Evolutionary conservation across 495 filamentous ascomycete species (phyloP).

Genomic region (Haplographium delicatum): DNA sequence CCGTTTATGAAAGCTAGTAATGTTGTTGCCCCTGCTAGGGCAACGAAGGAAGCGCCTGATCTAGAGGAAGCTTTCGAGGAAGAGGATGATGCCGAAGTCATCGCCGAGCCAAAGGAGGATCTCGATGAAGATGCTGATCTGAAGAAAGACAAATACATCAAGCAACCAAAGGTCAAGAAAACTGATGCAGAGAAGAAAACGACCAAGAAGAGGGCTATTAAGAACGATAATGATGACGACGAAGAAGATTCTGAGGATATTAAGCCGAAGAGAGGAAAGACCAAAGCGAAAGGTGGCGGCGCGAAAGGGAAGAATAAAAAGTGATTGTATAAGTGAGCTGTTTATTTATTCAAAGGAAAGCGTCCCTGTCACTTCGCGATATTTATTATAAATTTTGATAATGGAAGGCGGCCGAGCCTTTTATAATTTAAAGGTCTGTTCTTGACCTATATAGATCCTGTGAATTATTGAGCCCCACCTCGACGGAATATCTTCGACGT

Average conservation of each 20-base stretch:
- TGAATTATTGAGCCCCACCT: too few relatives aligned
- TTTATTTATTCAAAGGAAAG: too few relatives aligned
- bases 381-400: too few relatives aligned
- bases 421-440: too few relatives aligned
- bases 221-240: slow-evolving; percentile 32
- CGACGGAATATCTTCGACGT: too few relatives aligned
- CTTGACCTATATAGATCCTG: too few relatives aligned
- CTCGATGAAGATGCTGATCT: slow-evolving; percentile 69
- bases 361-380: too few relatives aligned
- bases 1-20: slow-evolving; percentile 93
- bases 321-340: too few relatives aligned
- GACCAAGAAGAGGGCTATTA: slow-evolving; percentile 46
- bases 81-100: slow-evolving; percentile 65
- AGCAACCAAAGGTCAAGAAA: slow-evolving; percentile 65
- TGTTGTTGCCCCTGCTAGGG: slow-evolving; percentile 63
- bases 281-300: slow-evolving; percentile 32
- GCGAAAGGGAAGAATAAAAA: slow-evolving; percentile 34
- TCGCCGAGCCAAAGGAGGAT: slow-evolving; percentile 54
- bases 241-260: slow-evolving; percentile 33
- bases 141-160: slow-evolving; percentile 94
- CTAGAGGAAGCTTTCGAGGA: slow-evolving; percentile 95
- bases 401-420: too few relatives aligned
- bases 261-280: slow-evolving; percentile 51
- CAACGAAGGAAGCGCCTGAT: slow-evolving; percentile 76
- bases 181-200: slow-evolving; percentile 35